Conservation (phyloP, 164 flowering plant species). For the Macadamia integrifolia region DNA sequence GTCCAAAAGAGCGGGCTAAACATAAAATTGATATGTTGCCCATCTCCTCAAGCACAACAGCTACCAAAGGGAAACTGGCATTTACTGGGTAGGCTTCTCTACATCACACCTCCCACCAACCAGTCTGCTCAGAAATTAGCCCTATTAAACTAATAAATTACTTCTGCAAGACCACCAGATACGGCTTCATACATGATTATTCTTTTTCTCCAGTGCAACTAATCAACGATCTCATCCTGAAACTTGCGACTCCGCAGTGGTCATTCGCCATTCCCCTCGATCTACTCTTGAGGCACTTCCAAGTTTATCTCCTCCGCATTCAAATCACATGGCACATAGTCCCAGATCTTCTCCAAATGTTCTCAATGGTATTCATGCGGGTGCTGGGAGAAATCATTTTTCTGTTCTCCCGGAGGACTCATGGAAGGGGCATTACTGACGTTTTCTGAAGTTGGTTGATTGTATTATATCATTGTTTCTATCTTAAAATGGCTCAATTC, state of each 20-base stretch:
- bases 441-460: not conserved
- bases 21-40: slow-evolving; percentile 14
- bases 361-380: slow-evolving; percentile 1
- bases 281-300: slow-evolving; percentile 47
- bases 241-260: slow-evolving; percentile 31
- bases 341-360: slow-evolving; percentile 15
- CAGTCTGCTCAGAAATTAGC: not conserved
- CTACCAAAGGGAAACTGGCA: slow-evolving; percentile 9
- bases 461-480: not conserved
- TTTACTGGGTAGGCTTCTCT: slow-evolving; percentile 13
- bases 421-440: not conserved
- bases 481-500: not conserved
- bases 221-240: slow-evolving; percentile 30
- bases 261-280: slow-evolving; percentile 32
- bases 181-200: slow-evolving; percentile 28
- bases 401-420: not conserved
- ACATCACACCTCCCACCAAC: not conserved
- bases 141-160: not conserved
- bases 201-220: slow-evolving; percentile 36
- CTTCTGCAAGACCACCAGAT: slow-evolving; percentile 14
- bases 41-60: slow-evolving; percentile 8
- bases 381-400: slow-evolving; percentile 5
- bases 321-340: slow-evolving; percentile 10
- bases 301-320: slow-evolving; percentile 27
- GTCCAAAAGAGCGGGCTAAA: slow-evolving; percentile 17